Conservation (phyloP, 345 rosid species). For the Citrus trifoliata region DNA sequence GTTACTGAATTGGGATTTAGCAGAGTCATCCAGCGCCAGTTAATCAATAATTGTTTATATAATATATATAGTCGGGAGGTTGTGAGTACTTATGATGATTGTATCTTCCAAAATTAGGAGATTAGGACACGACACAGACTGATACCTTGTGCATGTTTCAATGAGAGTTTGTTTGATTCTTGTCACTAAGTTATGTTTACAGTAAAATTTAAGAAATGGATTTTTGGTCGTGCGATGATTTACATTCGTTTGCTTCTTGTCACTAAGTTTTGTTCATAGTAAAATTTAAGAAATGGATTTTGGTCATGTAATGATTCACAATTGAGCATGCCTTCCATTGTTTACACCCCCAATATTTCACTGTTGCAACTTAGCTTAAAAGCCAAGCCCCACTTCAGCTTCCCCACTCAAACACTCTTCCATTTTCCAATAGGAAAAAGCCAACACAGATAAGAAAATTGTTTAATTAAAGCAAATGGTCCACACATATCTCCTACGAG, state of each 20-base stretch:
- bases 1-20: neutral
- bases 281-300: neutral
- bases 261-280: neutral
- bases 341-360: neutral
- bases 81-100: neutral
- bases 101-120: neutral
- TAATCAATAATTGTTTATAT: neutral
- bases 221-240: neutral
- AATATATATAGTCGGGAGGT: neutral
- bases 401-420: neutral
- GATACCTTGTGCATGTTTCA: neutral
- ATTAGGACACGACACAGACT: neutral
- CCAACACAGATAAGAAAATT: neutral
- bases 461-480: neutral
- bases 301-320: neutral
- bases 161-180: neutral
- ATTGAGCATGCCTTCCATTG: neutral
- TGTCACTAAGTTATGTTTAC: neutral
- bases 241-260: neutral
- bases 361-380: slow-evolving; percentile 42
- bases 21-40: too few species aligned
- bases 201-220: neutral
- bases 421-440: too few species aligned
- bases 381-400: slow-evolving; percentile 35
- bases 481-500: neutral